These are phyloP conservation scores for Scortechinia acanthostroma DNA, from an alignment of 2,329 filamentous ascomycete species.

Conservation along the genomic window DNA sequence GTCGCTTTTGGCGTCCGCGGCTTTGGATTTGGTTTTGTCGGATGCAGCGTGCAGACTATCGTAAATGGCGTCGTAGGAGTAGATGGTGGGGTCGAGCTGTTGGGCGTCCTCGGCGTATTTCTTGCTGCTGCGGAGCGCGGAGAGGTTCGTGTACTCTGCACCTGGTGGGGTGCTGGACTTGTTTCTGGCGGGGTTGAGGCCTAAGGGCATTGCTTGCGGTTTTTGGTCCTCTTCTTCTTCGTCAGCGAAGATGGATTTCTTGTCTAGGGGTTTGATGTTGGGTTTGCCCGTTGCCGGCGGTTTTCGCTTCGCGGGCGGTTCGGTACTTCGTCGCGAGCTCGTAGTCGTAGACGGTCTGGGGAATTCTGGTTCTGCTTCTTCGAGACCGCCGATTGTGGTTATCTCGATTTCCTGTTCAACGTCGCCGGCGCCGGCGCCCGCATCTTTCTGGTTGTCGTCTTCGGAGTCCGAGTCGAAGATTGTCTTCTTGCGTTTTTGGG, in stretches of 20 bases:
- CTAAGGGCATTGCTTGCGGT: conserved; percentile 5
- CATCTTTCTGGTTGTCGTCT: conserved; percentile 15
- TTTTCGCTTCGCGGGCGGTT: neutral
- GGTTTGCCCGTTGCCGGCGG: conserved; percentile 13
- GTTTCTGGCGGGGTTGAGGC: neutral
- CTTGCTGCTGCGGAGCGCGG: conserved; percentile 30
- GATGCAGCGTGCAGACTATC: conserved; percentile 33
- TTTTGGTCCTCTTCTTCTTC: conserved; percentile 19
- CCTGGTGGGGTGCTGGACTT: conserved; percentile 6
- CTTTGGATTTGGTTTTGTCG: conserved; percentile 2
- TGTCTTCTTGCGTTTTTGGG: conserved; percentile 36
- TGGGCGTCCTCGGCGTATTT: conserved; percentile 31
- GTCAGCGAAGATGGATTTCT: conserved; percentile 23
- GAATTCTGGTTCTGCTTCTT: conserved; percentile 5
- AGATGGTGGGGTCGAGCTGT: conserved; percentile 32
- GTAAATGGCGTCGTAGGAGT: conserved; percentile 38
- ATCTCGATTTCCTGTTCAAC: conserved; percentile 24
- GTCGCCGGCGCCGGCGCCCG: conserved; percentile 9
- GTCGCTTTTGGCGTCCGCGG: conserved; percentile 6
- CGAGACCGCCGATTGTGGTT: conserved; percentile 22
- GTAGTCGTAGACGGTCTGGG: neutral
- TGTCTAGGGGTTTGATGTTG: conserved; percentile 18
- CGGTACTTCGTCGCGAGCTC: neutral
- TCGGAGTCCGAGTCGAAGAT: conserved; percentile 33
- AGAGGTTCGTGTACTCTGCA: conserved; percentile 31